phyloP scores from a whole-genome alignment of 2,329 filamentous ascomycete species.

The Blastomyces percursus region DNA sequence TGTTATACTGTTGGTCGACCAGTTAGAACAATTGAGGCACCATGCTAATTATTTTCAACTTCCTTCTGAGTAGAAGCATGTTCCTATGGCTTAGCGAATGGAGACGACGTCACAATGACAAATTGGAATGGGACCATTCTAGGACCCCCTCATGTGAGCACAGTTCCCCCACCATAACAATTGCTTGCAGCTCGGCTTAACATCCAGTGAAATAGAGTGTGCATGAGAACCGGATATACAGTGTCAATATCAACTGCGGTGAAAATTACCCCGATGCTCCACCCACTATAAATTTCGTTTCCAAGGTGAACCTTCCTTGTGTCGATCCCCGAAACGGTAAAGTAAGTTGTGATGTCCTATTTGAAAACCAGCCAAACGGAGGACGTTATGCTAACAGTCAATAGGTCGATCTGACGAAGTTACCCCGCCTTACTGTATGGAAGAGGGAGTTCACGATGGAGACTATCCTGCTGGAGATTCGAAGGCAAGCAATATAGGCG shows the following conservation, averaged over 20 bases:
- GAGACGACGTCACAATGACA: conserved; percentile 90
- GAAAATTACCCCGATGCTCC: conserved; percentile 78
- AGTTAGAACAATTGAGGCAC: conserved; percentile 7
- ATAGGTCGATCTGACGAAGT: conserved; percentile 68
- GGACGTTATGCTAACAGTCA: conserved; percentile 1
- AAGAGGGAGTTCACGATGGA: conserved; percentile 92
- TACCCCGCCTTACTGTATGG: conserved; percentile 82
- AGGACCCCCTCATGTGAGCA: conserved; percentile 81
- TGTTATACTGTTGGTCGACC: conserved; percentile 11
- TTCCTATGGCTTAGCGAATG: conserved; percentile 89
- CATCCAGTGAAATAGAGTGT: conserved; percentile 52
- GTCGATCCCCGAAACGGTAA: conserved; percentile 70
- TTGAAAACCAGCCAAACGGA: background rate
- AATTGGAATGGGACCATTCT: conserved; percentile 99
- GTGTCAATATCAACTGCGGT: conserved; percentile 91
- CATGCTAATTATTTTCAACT: conserved; percentile 17
- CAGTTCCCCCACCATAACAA: background rate
- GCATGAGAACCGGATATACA: conserved; percentile 98
- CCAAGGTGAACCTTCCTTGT: conserved; percentile 91
- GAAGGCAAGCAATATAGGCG: conserved; percentile 47
- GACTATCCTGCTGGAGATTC: conserved; percentile 75
- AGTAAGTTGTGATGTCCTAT: conserved; percentile 34
- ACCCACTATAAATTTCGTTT: conserved; percentile 83
- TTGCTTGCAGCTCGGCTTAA: conserved; percentile 3
- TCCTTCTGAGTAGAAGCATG: conserved; percentile 60